Evolutionary conservation across 2,329 filamentous ascomycete genomes (phyloP), one percentile per base, ranked within the genome.

Genomic region (Apiospora kogelbergensis): DNA sequence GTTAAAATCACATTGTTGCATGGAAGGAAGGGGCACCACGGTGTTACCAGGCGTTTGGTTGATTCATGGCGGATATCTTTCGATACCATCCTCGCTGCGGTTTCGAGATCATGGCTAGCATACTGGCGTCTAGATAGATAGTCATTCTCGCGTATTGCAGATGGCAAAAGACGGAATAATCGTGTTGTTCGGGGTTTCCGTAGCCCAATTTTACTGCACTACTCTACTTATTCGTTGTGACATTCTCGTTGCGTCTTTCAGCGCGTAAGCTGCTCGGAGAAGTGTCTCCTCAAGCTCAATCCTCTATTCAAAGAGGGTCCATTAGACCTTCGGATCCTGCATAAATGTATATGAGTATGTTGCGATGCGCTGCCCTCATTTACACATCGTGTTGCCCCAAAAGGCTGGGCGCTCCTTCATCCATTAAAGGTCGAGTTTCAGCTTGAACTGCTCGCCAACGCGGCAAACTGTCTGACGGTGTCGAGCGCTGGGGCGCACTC

Each of bases 401-500:
- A 53, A 4, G 5, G 17, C 22, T 17, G 24, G n/a, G n/a, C n/a
- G n/a, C n/a, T n/a, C n/a, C n/a, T n/a, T n/a, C 33, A 33, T 33
- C 33, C 33, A 33, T 33, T 33, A n/a, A n/a, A n/a, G n/a, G 20
- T n/a, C 1, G 53, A 22, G 17, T n/a, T 13, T 60, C 20, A 60
- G 4, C 20, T 37, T 4, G 20, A 6, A 9, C 4, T 60, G 17
- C 10, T 60, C 30, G 53, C 26, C 53, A 33, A 37, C 53, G 33
- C 30, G 33, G 30, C 30, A 30, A 37, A 60, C 53, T 60, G 53
- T 20, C 20, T 60, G 15, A 37, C 53, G 4, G 63, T 3, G 26
- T 71, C 68, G 7, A 72, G 15, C 13, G 67, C 71, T 3, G 68
- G n/a, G 11, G 63, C 44, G 30, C 69, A 71, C 65, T 74, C 73